These are phyloP conservation scores for Boletus patriciae DNA, from an alignment of 768 basidiomycete species.

Conservation along the genomic window DNA sequence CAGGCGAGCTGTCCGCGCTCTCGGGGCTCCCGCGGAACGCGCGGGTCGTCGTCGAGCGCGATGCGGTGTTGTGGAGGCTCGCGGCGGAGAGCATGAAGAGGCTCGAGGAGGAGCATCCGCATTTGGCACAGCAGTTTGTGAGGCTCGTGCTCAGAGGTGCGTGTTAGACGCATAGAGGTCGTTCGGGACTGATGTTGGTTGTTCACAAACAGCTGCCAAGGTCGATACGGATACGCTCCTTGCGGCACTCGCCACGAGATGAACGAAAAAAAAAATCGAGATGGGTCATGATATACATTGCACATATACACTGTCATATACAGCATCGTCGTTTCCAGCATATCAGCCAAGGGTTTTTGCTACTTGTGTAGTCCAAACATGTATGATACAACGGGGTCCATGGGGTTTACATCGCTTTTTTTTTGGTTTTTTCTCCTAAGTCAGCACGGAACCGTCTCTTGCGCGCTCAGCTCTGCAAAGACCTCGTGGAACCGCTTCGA, in stretches of 20 bases:
- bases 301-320: neutral
- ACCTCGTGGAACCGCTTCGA: conserved; percentile 63
- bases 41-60: conserved; percentile 77
- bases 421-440: neutral
- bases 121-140: conserved; percentile 62
- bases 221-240: conserved; percentile 62
- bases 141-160: conserved; percentile 73
- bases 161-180: conserved; percentile 13
- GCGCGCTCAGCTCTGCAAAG: conserved; percentile 50
- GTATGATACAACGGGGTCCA: neutral
- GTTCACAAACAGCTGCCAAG: conserved; percentile 53
- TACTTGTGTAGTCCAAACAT: neutral
- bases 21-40: conserved; percentile 81
- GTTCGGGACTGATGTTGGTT: neutral
- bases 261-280: conserved; percentile 11
- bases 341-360: neutral
- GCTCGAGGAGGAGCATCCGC: conserved; percentile 69
- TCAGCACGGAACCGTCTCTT: conserved; percentile 5
- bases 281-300: conserved; percentile 1
- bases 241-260: conserved; percentile 51
- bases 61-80: conserved; percentile 81
- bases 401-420: neutral
- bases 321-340: conserved; percentile 7
- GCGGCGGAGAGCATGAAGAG: conserved; percentile 53
- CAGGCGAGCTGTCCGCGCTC: conserved; percentile 87